These are phyloP conservation scores for Podospora didyma DNA, from an alignment of 495 filamentous ascomycete genomes.

Conservation along the genomic window DNA sequence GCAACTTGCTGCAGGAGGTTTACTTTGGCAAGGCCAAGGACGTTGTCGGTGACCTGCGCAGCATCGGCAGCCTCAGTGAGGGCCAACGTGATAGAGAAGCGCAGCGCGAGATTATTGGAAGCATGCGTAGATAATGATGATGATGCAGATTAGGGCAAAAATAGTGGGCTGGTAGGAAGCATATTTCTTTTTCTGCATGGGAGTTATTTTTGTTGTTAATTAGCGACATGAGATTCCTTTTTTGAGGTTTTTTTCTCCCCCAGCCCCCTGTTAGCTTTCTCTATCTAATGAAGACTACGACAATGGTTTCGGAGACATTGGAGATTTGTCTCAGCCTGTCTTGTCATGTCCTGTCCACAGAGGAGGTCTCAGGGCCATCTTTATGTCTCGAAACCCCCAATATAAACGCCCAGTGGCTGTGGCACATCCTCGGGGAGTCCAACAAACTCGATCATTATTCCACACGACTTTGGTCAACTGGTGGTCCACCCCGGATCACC, in stretches of 20 bases:
- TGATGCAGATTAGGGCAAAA: background rate
- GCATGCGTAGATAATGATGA: constrained; percentile 44
- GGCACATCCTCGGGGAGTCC: too few species aligned
- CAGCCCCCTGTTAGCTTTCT: background rate
- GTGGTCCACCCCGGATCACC: too few species aligned
- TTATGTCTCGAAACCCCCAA: too few species aligned
- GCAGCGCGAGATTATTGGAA: constrained; percentile 87
- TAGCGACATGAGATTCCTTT: background rate
- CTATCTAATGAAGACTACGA: constrained; percentile 6
- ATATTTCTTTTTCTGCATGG: background rate
- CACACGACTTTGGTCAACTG: too few species aligned
- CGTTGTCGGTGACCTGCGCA: constrained; percentile 94
- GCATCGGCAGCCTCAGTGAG: constrained; percentile 82
- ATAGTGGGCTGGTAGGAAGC: background rate
- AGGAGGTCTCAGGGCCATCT: too few species aligned
- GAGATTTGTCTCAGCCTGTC: background rate
- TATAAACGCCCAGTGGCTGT: too few species aligned
- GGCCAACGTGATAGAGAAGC: constrained; percentile 79
- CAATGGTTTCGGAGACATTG: background rate
- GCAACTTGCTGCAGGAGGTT: constrained; percentile 96
- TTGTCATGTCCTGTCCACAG: background rate
- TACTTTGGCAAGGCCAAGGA: constrained; percentile 99
- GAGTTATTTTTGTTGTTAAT: background rate
- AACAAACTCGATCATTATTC: too few species aligned
- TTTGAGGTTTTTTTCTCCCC: background rate